Conservation (phyloP, 345 rosid genomes). For the Citrus sinensis region DNA sequence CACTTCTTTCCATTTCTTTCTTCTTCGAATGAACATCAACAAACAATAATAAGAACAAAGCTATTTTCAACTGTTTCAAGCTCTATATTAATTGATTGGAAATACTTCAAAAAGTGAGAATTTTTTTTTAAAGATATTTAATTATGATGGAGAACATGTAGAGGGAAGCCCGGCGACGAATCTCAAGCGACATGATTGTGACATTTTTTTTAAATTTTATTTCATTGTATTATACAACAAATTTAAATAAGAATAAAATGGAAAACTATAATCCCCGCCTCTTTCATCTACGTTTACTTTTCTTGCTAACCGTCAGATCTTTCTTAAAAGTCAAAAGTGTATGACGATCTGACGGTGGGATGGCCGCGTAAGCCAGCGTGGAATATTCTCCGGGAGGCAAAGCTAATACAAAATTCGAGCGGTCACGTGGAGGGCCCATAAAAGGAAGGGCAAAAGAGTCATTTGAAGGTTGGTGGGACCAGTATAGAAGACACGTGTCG, state of each 20-base stretch:
- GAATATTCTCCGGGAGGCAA: constrained; percentile 33
- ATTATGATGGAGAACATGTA: constrained; percentile 25
- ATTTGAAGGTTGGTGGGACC: not conserved
- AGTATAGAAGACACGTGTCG: not conserved
- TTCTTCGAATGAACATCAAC: too few relatives aligned
- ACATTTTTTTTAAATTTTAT: too few relatives aligned
- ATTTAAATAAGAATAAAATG: too few relatives aligned
- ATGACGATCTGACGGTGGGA: constrained; percentile 8
- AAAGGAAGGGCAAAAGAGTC: not conserved
- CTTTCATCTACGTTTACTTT: not conserved
- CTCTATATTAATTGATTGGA: too few relatives aligned
- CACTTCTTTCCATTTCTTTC: constrained; percentile 40
- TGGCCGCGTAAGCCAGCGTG: constrained; percentile 24
- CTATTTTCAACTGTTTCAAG: too few relatives aligned
- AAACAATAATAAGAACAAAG: too few relatives aligned
- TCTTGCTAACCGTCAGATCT: not conserved
- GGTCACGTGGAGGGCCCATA: constrained; percentile 39
- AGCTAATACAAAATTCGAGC: constrained; percentile 14
- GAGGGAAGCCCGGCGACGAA: constrained; percentile 66
- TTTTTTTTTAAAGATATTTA: not conserved
- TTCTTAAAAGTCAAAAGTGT: not conserved
- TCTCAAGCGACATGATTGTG: constrained; percentile 40
- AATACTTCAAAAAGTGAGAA: not conserved
- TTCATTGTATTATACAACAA: too few relatives aligned
- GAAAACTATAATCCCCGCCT: not conserved